Evolutionary conservation across 2,329 filamentous ascomycete species (phyloP).

Genomic region (Anisogramma anomala): DNA sequence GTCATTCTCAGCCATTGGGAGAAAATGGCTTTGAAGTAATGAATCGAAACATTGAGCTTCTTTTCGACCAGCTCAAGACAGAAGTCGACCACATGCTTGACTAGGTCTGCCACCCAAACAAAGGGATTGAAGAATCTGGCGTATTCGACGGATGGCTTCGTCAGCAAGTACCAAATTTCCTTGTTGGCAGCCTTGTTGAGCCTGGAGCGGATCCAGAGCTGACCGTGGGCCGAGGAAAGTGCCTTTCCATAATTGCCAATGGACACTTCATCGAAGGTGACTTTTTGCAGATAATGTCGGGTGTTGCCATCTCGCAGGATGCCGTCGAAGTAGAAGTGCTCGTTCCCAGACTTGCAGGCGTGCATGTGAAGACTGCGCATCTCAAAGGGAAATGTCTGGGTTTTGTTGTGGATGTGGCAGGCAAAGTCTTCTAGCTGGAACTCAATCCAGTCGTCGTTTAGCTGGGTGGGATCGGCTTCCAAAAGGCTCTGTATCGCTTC

Average conservation of each 20-base stretch:
- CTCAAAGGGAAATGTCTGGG: slow-evolving; percentile 29
- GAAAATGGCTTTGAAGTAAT: slow-evolving; percentile 48
- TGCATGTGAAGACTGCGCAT: slow-evolving; percentile 45
- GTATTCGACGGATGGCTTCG: slow-evolving; percentile 48
- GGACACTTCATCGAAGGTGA: slow-evolving; percentile 47
- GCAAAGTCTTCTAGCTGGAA: slow-evolving; percentile 46
- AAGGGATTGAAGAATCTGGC: slow-evolving; percentile 50
- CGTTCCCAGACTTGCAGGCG: slow-evolving; percentile 24
- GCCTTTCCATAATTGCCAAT: slow-evolving; percentile 54
- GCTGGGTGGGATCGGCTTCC: slow-evolving; percentile 11
- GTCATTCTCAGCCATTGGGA: slow-evolving; percentile 37
- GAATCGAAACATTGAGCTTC: slow-evolving; percentile 32
- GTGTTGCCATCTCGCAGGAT: slow-evolving; percentile 34
- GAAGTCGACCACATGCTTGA: slow-evolving; percentile 63
- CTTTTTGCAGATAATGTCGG: slow-evolving; percentile 39
- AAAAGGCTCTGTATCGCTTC: slow-evolving; percentile 23
- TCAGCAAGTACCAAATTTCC: slow-evolving; percentile 59
- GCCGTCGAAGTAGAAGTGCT: slow-evolving; percentile 47
- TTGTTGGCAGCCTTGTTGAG: too few relatives aligned
- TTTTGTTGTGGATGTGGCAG: slow-evolving; percentile 35
- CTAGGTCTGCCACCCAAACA: slow-evolving; percentile 57
- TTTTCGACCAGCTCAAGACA: slow-evolving; percentile 28
- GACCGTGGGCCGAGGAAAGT: slow-evolving; percentile 33
- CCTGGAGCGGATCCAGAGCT: slow-evolving; percentile 54
- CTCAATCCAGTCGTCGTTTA: slow-evolving; percentile 29